Base-by-base conservation (phyloP, 108 stramenopile genomes). In the Phaeodactylum tricornutum region DNA sequence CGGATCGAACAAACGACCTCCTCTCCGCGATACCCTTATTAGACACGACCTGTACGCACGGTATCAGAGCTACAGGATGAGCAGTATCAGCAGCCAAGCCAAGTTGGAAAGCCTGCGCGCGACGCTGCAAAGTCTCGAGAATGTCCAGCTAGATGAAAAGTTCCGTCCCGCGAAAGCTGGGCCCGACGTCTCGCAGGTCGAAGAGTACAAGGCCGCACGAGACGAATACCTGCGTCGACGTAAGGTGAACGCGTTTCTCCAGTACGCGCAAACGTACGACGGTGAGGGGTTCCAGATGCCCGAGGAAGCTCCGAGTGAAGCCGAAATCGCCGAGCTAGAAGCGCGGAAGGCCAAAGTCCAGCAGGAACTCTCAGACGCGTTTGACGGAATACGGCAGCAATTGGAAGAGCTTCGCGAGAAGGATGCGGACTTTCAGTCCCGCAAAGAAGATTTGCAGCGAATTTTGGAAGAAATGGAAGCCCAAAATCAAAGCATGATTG, bases 151-250 rank as follows among this genome's bases (percentile, higher is more conserved):
- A n/a, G 22, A 21, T 4, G 8, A 45, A 21, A n/a, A 45, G 4
- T 24, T 67, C 41, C 43, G 68, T 0, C n/a, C n/a, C n/a, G n/a
- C n/a, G n/a, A n/a, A n/a, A n/a, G n/a, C n/a, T n/a, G n/a, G n/a
- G n/a, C n/a, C n/a, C n/a, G n/a, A n/a, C n/a, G n/a, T n/a, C n/a
- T n/a, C n/a, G n/a, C n/a, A n/a, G n/a, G n/a, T n/a, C n/a, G n/a
- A n/a, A n/a, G n/a, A n/a, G n/a, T 74, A 74, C 60, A 61, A 58
- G 33, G 11, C 53, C 20, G 72, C 68, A 8, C 72, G 66, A 4
- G 52, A 69, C 12, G 38, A 59, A 22, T 75, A 75, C 61, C 43
- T 75, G 50, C 46, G 56, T 29, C 57, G 42, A 8, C 66, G 62
- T 4, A 71, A 62, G 7, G 41, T 52, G 14, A 45, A 70, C 55